Evolutionary conservation across 2,329 filamentous ascomycete genomes (phyloP), one percentile per base, ranked within the genome.

Genomic region (Hypoxylon sp.): DNA sequence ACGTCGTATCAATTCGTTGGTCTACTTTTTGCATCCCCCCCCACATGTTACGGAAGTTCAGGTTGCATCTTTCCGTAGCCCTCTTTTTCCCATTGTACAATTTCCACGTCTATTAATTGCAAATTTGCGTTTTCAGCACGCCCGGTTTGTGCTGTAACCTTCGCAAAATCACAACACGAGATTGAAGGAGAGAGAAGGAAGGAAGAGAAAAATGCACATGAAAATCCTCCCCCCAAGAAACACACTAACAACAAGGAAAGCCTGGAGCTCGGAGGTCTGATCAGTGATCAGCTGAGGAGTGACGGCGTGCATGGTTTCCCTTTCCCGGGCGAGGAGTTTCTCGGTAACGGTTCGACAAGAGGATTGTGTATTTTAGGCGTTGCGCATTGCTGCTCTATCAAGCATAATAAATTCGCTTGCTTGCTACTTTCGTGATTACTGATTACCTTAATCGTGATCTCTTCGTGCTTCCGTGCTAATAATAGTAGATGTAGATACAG

Each of bases 181-280:
- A 43, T 43, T 43, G 38, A 43, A 43, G 38, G 57, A 51, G 14
- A 19, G 55, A 34, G 28, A 55, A 55, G 4, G 14, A 30, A 3
- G 23, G 45, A 17, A n/a, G 30, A 51, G 32, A 46, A 19, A 52
- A 52, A 45, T 9, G 28, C 6, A 43, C 17, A 10, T 21, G 10
- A 48, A 23, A 34, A 45, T 17, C 10, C 41, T 28, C 17, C 53
- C 19, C 14, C 25, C 46, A 21, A 52, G 46, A 52, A 30, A 38
- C 14, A 25, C 5, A 41, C 14, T 23, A 21, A 34, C 5, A 41
- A 30, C 34, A 50, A n/a, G 50, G 41, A 34, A 64, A 56, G 63
- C 63, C 63, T 65, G 63, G 63, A 46, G 63, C 63, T 65, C 51
- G 53, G 41, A 60, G 56, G 62, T 59, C 62, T 65, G 32, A 57